These are phyloP conservation scores for Chenopodium quinoa DNA, from an alignment of 148 eudicot species.

Conservation along the genomic window DNA sequence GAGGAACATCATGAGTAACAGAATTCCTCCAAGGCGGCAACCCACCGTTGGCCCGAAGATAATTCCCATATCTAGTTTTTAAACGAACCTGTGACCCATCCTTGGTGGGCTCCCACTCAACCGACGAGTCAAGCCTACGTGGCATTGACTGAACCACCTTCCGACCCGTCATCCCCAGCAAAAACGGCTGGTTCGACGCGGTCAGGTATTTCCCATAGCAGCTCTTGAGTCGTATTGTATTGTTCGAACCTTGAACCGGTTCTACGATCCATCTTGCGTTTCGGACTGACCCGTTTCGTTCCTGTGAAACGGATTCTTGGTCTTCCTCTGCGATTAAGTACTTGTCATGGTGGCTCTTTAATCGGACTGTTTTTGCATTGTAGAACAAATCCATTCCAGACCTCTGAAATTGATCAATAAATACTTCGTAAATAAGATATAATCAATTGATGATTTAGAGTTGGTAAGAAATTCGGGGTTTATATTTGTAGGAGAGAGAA, in stretches of 20 bases:
- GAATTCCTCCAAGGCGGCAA: constrained; percentile 76
- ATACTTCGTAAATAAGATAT: too few relatives aligned
- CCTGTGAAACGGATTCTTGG: constrained; percentile 51
- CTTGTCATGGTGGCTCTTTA: constrained; percentile 57
- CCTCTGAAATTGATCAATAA: constrained; percentile 12
- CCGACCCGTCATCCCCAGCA: constrained; percentile 55
- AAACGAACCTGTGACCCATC: constrained; percentile 46
- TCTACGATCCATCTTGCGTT: constrained; percentile 54
- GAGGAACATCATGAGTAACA: constrained; percentile 72
- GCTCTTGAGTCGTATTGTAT: constrained; percentile 37
- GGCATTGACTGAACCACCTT: constrained; percentile 47
- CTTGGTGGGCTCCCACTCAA: constrained; percentile 60
- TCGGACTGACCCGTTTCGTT: constrained; percentile 41
- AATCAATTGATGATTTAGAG: too few relatives aligned
- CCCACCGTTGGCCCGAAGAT: constrained; percentile 66
- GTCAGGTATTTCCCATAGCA: constrained; percentile 58
- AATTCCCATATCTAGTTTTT: constrained; percentile 50
- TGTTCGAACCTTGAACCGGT: constrained; percentile 17
- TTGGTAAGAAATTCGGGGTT: too few relatives aligned
- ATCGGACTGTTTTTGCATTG: constrained; percentile 66
- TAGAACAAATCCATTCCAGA: constrained; percentile 68
- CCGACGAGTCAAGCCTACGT: constrained; percentile 34
- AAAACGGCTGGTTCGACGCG: constrained; percentile 48
- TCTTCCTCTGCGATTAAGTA: constrained; percentile 54
- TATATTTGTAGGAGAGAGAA: background rate